Evolutionary conservation across 495 filamentous ascomycete genomes (phyloP), one percentile per base, ranked within the genome.

Genomic region (Rostrohypoxylon terebratum): DNA sequence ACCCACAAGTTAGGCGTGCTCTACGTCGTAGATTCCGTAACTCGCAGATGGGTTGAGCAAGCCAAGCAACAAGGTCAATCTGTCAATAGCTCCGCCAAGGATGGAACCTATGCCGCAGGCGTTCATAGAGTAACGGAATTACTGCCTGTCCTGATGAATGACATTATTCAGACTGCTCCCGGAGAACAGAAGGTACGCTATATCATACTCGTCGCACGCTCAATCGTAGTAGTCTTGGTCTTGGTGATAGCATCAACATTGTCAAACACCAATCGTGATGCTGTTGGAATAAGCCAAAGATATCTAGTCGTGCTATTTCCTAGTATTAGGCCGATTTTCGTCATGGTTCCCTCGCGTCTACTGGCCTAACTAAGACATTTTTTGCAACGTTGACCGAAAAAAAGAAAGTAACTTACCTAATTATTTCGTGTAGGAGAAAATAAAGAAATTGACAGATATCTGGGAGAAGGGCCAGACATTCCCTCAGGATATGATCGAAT

Each of bases 1-100:
- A 95, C 94, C 78, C 94, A 98, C 88, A 99, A 99, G 84, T 86
- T 99, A 84, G 96, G 96, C 81, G 94, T 98, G 77, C 90, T 99
- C 84, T 99, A 99, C 90, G 94, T 98, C 84, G 93, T 99, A 96
- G 96, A 99, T 88, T 97, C 94, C 87, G 94, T 99, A 90, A 94
- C 94, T 80, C 92, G 96, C 82, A 93, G 94, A 83, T 99, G 96
- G 94, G 89, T 97, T 88, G 94, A 99, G 81, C 91, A 92, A 80
- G 96, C 96, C 70, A 94, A 93, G 81, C 89, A 89, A 72, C 87
- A 90, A 68, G 93, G 93, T 68, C 94, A 98, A 80, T 84, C 90
- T 63, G 85, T 94, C 77, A 92, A 90, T 78, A 87, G 86, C 74
- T 84, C 87, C 76, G 92, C 93, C 63, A 87, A 88, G 67, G 93